phyloP scores from a whole-genome alignment of 2,329 filamentous ascomycete genomes.

The Aspergillus ochraceoroseus region DNA sequence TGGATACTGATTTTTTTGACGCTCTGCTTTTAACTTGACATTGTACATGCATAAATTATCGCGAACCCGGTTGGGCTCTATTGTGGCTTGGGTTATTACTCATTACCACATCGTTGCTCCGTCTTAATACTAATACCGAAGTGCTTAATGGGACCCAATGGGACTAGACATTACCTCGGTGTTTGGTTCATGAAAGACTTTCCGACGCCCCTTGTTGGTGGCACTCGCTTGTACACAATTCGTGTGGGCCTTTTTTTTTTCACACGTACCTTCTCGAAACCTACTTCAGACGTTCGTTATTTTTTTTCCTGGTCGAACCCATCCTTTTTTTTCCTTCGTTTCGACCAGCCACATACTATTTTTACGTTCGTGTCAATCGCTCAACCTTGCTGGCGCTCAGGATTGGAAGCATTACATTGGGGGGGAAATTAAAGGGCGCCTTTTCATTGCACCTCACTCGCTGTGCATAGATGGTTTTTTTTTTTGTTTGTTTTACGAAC shows the following conservation, averaged over 20 bases:
- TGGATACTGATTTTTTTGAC: slow-evolving; percentile 17
- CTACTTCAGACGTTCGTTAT: slow-evolving; percentile 35
- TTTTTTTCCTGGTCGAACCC: slow-evolving; percentile 29
- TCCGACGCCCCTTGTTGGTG: slow-evolving; percentile 27
- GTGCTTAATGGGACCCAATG: slow-evolving; percentile 15
- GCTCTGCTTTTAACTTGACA: slow-evolving; percentile 14
- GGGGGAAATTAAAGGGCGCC: slow-evolving; percentile 28
- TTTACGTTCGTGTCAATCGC: slow-evolving; percentile 40
- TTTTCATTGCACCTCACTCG: slow-evolving; percentile 37
- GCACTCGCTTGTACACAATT: slow-evolving; percentile 39
- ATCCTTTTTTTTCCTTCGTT: slow-evolving; percentile 26
- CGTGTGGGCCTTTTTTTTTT: slow-evolving; percentile 18
- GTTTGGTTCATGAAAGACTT: slow-evolving; percentile 3
- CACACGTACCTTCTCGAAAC: slow-evolving; percentile 26
- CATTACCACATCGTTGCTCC: slow-evolving; percentile 22
- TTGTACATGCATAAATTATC: slow-evolving; percentile 38
- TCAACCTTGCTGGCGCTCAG: slow-evolving; percentile 37
- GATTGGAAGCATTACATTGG: slow-evolving; percentile 25
- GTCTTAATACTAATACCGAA: slow-evolving; percentile 42
- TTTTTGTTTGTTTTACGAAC: slow-evolving; percentile 24
- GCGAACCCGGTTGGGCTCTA: slow-evolving; percentile 19
- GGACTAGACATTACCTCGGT: slow-evolving; percentile 7
- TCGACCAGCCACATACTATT: slow-evolving; percentile 32
- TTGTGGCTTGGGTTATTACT: slow-evolving; percentile 12
- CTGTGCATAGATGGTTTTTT: slow-evolving; percentile 36